phyloP scores from a whole-genome alignment of 495 filamentous ascomycete species.

The Achaetomiella virescens region DNA sequence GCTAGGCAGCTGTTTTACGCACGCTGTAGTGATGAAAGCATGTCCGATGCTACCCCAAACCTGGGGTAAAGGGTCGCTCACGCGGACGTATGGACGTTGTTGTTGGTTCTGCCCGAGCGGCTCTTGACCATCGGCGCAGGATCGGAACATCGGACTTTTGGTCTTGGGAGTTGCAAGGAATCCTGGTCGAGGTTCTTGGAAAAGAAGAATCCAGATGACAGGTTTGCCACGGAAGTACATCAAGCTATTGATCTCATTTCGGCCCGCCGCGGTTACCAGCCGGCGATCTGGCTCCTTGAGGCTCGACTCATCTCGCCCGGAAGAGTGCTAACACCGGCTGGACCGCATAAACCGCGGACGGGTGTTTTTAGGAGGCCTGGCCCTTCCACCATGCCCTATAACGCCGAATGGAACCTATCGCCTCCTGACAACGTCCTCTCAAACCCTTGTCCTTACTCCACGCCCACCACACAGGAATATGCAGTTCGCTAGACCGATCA shows the following conservation, averaged over 20 bases:
- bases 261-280: background rate
- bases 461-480: background rate
- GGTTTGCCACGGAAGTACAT: background rate
- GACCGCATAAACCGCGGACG: background rate
- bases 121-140: background rate
- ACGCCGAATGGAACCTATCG: background rate
- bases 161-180: background rate
- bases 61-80: background rate
- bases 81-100: background rate
- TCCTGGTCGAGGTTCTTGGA: background rate
- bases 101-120: background rate
- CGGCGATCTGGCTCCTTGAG: background rate
- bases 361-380: background rate
- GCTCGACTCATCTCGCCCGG: conserved; percentile 2
- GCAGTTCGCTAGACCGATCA: background rate
- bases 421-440: background rate
- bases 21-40: background rate
- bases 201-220: background rate
- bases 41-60: background rate
- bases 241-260: background rate
- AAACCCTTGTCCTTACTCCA: background rate
- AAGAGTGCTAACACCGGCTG: background rate
- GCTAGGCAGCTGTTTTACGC: background rate
- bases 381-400: background rate
- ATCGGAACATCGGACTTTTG: background rate